Base-by-base conservation (phyloP, 176 grass and related monocot species). In the Olyra latifolia region DNA sequence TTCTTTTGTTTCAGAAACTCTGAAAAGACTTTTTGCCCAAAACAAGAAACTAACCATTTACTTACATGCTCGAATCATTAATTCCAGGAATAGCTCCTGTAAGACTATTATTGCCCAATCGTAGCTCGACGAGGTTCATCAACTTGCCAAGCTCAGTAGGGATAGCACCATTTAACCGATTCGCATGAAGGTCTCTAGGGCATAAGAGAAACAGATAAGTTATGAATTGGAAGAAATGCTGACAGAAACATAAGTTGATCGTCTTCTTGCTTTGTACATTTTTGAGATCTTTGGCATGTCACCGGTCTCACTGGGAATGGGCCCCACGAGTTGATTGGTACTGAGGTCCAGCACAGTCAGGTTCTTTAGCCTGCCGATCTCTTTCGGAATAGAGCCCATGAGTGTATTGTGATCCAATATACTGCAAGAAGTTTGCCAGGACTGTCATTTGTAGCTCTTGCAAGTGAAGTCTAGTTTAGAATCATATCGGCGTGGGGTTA, bases 71-170 rank as follows among this genome's bases (percentile, higher is more conserved):
- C 1, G 92, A 91, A 86, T 82, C 29, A 22, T 95, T 86, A 46
- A 53, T 99, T 80, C 84, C 92, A 89, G 92, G 87, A 87, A 99
- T 88, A 77, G 66, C 84, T 68, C 96, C 96, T 29, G 64, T 89
- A 30, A 95, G 86, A 7, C 50, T 84, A 66, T 99, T 99, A 40
- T 83, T 93, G 84, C 90, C 90, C 79, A 99, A 76, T 13, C 74
- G 69, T 46, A 99, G 55, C 41, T 91, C 84, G 14, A 56, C 39
- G 12, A 99, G 92, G 61, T 79, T 93, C 44, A 38, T 15, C 71
- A 99, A 39, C 8, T 91, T 80, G 54, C 88, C 90, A 80, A 99
- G 77, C 54, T 93, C 90, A 59, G 53, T 44, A 47, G 96, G 96
- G 76, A 99, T 90, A 16, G 42, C 9, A 32, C 92, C 96, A 23